Evolutionary conservation across 225 moss, liverwort and hornwort genomes (phyloP).

Genomic region (Physcomitrium patens): DNA sequence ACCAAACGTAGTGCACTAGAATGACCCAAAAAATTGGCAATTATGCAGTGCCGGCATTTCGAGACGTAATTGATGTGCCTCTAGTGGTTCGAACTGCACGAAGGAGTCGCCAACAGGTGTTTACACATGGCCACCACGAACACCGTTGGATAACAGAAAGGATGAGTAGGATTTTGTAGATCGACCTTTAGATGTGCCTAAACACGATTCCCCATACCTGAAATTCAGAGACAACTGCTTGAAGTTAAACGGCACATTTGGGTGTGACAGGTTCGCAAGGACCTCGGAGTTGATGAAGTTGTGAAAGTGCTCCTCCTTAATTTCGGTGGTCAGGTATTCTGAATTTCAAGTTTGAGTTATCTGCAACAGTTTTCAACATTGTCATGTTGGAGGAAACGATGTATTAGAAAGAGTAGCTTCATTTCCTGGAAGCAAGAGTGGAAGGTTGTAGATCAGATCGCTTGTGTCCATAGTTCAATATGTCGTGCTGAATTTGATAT

Average conservation of each 20-base stretch:
- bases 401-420: neutral
- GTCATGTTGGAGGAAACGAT: too few relatives aligned
- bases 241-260: neutral
- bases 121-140: neutral
- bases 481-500: too few relatives aligned
- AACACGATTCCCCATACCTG: too few relatives aligned
- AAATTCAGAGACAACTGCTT: too few relatives aligned
- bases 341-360: too few relatives aligned
- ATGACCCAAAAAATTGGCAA: slow-evolving; percentile 12
- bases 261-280: slow-evolving; percentile 64
- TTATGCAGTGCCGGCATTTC: slow-evolving; percentile 83
- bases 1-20: neutral
- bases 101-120: slow-evolving; percentile 64
- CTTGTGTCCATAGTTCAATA: too few relatives aligned
- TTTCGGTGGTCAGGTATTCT: slow-evolving; percentile 82
- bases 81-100: slow-evolving; percentile 70
- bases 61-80: slow-evolving; percentile 85
- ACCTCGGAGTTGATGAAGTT: slow-evolving; percentile 57
- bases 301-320: slow-evolving; percentile 74
- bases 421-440: neutral
- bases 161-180: too few relatives aligned
- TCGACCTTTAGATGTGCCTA: too few relatives aligned
- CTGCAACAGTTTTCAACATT: too few relatives aligned
- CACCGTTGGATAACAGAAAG: neutral
- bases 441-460: neutral